A percentile compares a stretch with the other conserved stretches of the same genome.
phyloP scores from a whole-genome alignment of 257 asterid species.

The Gardenia jasminoides region DNA sequence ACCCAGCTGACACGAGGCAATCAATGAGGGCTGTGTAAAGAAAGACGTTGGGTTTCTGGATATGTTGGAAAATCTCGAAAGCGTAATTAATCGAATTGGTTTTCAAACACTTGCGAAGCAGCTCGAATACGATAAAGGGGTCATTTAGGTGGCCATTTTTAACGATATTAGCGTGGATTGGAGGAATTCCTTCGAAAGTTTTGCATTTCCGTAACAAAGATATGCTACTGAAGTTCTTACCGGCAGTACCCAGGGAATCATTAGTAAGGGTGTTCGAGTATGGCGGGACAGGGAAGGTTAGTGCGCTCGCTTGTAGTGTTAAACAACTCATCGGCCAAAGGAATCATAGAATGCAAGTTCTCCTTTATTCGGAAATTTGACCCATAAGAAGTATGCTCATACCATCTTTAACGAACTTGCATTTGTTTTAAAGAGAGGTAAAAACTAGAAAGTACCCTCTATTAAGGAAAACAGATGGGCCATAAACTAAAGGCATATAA shows the following conservation, averaged over 20 bases:
- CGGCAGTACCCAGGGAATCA: slow-evolving; percentile 15
- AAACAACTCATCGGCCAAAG: not conserved
- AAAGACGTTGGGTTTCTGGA: slow-evolving; percentile 39
- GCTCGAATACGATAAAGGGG: slow-evolving; percentile 46
- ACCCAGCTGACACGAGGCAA: slow-evolving; percentile 33
- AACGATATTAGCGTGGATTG: slow-evolving; percentile 36
- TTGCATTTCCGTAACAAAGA: slow-evolving; percentile 35
- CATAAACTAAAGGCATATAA: too few relatives aligned
- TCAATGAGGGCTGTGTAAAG: slow-evolving; percentile 50
- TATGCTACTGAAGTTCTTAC: slow-evolving; percentile 23
- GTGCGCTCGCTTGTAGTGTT: not conserved
- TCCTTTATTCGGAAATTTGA: too few relatives aligned
- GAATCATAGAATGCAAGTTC: not conserved
- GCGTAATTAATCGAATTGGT: slow-evolving; percentile 42
- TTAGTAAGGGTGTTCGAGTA: slow-evolving; percentile 12
- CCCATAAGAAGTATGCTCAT: too few relatives aligned
- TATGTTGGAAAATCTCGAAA: slow-evolving; percentile 35
- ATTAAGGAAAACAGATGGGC: too few relatives aligned
- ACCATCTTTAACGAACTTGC: not conserved
- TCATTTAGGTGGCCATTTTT: slow-evolving; percentile 37
- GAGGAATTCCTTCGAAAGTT: slow-evolving; percentile 29
- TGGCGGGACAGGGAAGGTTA: not conserved
- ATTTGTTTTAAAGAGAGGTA: not conserved
- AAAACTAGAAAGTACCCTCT: not conserved
- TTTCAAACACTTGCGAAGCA: slow-evolving; percentile 48